These are phyloP conservation scores for Fraxinus baroniana DNA, from an alignment of 305 asterid species.

Conservation along the genomic window DNA sequence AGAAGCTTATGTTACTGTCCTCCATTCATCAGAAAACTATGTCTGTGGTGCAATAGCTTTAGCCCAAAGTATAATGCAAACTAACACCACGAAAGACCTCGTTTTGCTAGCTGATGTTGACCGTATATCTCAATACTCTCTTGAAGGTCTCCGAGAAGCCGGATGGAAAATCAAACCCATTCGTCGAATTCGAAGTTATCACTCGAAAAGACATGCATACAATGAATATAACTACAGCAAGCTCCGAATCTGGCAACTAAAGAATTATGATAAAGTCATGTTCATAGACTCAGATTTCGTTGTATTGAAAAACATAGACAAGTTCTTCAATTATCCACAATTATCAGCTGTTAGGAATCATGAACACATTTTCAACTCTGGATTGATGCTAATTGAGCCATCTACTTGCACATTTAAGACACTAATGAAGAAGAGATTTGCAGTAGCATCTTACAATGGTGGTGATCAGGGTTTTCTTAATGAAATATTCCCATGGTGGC, in stretches of 20 bases:
- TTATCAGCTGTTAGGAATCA: constrained; percentile 47
- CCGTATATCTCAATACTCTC: constrained; percentile 40
- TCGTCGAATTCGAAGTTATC: constrained; percentile 52
- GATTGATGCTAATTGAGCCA: constrained; percentile 68
- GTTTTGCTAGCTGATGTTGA: constrained; percentile 50
- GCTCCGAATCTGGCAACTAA: constrained; percentile 66
- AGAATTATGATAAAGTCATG: constrained; percentile 55
- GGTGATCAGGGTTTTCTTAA: constrained; percentile 80
- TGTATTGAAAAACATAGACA: constrained; percentile 50
- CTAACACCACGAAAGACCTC: constrained; percentile 60
- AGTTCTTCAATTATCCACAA: constrained; percentile 50
- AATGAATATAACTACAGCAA: constrained; percentile 82
- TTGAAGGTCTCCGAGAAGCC: constrained; percentile 41
- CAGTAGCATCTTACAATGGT: constrained; percentile 57
- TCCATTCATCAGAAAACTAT: constrained; percentile 68
- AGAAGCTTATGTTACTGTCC: constrained; percentile 63
- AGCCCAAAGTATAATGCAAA: constrained; percentile 62
- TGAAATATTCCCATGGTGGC: constrained; percentile 79
- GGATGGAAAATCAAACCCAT: constrained; percentile 63
- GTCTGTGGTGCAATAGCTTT: constrained; percentile 81
- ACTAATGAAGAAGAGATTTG: constrained; percentile 46
- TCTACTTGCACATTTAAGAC: constrained; percentile 52
- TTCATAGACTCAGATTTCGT: constrained; percentile 69
- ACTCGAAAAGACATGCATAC: constrained; percentile 41
- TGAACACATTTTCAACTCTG: constrained; percentile 65